Percentiles rank a stretch among this genome's conserved stretches.
These are phyloP conservation scores for Spathaspora boniae DNA, from an alignment of 805 yeast species.

Conservation along the genomic window DNA sequence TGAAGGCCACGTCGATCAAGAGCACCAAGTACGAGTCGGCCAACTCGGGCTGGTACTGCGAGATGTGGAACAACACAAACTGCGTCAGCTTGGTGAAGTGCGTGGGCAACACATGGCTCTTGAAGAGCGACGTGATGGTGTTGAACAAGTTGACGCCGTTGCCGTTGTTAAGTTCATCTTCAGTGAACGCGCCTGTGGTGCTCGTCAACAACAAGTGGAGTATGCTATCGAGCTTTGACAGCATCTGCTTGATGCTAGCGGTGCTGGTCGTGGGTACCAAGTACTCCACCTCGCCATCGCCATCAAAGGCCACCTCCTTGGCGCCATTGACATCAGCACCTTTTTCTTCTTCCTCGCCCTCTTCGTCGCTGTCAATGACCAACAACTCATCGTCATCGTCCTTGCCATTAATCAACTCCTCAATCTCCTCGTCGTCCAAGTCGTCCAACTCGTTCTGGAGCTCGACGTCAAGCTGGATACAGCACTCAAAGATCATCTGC, in stretches of 20 bases:
- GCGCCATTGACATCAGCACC: constrained; percentile 23
- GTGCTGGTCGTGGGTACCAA: constrained; percentile 38
- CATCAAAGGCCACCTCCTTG: constrained; percentile 42
- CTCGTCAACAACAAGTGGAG: constrained; percentile 54
- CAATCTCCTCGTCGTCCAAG: constrained; percentile 64
- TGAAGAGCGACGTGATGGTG: constrained; percentile 72
- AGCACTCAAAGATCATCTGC: constrained; percentile 74
- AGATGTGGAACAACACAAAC: constrained; percentile 72
- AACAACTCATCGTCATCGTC: constrained; percentile 53
- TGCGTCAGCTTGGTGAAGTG: constrained; percentile 88
- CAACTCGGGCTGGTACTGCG: constrained; percentile 79
- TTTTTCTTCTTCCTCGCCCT: constrained; percentile 28
- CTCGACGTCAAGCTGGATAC: constrained; percentile 88
- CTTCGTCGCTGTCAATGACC: constrained; percentile 41
- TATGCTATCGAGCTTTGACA: constrained; percentile 69
- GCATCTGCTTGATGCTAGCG: constrained; percentile 49
- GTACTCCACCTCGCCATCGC: constrained; percentile 44
- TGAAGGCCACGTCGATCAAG: constrained; percentile 78
- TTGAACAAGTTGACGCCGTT: constrained; percentile 68
- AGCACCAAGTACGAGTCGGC: constrained; percentile 81
- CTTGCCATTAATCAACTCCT: constrained; percentile 47
- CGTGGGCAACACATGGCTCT: constrained; percentile 82
- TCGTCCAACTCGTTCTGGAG: constrained; percentile 86
- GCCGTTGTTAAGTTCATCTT: constrained; percentile 52
- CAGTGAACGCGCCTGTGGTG: constrained; percentile 47